phyloP scores from a whole-genome alignment of 2,329 filamentous ascomycete species.

The Pyrenophora seminiperda region DNA sequence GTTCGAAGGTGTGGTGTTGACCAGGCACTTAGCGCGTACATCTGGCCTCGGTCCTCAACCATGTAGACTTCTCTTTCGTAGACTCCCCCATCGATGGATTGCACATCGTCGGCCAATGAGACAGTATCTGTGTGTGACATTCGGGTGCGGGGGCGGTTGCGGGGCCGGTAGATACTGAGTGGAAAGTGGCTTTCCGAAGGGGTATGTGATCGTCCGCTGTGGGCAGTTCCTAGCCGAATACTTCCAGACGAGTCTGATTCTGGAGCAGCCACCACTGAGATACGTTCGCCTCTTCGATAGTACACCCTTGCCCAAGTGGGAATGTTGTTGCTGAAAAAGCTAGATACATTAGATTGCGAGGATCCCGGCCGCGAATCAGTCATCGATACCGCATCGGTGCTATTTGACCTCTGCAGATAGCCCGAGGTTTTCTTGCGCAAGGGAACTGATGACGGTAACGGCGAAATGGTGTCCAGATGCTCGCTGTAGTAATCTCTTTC shows the following conservation, averaged over 20 bases:
- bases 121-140: conserved; percentile 38
- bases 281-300: conserved; percentile 45
- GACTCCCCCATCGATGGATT: conserved; percentile 36
- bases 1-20: conserved; percentile 46
- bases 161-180: conserved; percentile 45
- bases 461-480: conserved; percentile 48
- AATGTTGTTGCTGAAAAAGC: conserved; percentile 44
- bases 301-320: conserved; percentile 49
- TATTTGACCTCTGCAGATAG: conserved; percentile 41
- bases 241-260: conserved; percentile 43
- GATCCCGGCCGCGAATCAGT: conserved; percentile 45
- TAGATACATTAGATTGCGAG: conserved; percentile 44
- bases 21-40: conserved; percentile 33
- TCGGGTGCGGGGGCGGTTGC: conserved; percentile 45
- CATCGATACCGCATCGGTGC: conserved; percentile 37
- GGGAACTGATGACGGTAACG: conserved; percentile 46
- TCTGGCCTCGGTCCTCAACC: conserved; percentile 27
- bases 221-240: conserved; percentile 40
- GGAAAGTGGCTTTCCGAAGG: conserved; percentile 48
- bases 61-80: conserved; percentile 40
- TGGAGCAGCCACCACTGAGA: conserved; percentile 42
- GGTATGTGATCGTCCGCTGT: conserved; percentile 44
- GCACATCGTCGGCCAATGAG: conserved; percentile 33
- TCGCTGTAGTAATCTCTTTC: conserved; percentile 38
- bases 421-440: conserved; percentile 48